Percentiles rank a stretch among this genome's conserved stretches.
Evolutionary conservation across 306 rosid species (phyloP).

Genomic region (Pyrus betulifolia): DNA sequence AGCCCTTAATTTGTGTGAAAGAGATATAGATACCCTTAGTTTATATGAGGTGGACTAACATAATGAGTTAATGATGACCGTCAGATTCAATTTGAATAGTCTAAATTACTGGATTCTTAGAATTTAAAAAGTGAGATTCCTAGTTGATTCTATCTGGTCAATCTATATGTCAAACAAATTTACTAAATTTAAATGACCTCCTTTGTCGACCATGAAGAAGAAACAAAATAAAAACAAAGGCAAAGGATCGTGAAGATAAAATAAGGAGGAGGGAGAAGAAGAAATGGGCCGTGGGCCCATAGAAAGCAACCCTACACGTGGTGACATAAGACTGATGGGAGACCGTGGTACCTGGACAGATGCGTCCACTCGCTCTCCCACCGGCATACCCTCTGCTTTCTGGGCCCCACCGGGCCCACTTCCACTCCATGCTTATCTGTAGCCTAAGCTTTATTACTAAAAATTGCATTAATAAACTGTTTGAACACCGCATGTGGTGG

Average conservation of each 20-base stretch:
- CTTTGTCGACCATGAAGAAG: background rate
- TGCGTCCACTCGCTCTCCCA: background rate
- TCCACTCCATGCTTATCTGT: background rate
- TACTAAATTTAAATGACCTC: background rate
- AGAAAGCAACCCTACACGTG: background rate
- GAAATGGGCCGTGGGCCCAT: background rate
- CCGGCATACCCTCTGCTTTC: background rate
- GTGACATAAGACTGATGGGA: background rate
- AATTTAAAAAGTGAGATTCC: too few species aligned
- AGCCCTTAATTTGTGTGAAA: too few species aligned
- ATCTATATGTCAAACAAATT: background rate
- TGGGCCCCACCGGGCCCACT: background rate
- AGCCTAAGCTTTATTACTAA: background rate
- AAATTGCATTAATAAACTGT: background rate
- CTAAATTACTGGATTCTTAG: too few species aligned
- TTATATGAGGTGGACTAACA: accelerated
- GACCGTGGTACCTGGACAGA: background rate
- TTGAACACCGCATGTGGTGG: background rate
- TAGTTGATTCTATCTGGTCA: background rate
- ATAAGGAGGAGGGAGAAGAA: background rate
- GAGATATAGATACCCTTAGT: accelerated
- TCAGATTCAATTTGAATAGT: too few species aligned
- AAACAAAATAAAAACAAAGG: background rate
- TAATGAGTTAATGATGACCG: too few species aligned
- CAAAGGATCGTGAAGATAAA: background rate